A percentile compares a stretch with the other conserved stretches of the same genome.
Evolutionary conservation across 2,329 filamentous ascomycete genomes (phyloP).

Genomic region (Talaromyces funiculosus): DNA sequence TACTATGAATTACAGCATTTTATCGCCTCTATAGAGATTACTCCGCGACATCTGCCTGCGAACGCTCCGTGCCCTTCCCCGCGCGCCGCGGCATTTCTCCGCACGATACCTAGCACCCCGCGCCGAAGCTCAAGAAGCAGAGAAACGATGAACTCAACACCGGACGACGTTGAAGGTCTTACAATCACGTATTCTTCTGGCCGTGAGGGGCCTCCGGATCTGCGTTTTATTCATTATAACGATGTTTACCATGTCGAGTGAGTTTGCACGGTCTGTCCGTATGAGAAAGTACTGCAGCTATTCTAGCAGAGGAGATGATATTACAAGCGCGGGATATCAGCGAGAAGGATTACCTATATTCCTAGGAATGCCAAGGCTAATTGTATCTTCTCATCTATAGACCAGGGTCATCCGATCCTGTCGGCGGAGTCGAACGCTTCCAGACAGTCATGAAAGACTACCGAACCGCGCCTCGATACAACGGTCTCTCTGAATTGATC

Average conservation of each 20-base stretch:
- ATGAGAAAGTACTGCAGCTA: background rate
- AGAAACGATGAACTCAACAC: background rate
- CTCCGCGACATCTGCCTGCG: background rate
- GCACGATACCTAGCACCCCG: background rate
- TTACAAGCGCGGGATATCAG: background rate
- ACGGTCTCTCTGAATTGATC: slow-evolving; percentile 59
- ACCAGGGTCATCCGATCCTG: slow-evolving; percentile 66
- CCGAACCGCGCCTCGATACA: slow-evolving; percentile 54
- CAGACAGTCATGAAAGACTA: slow-evolving; percentile 74
- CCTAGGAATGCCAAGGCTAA: background rate
- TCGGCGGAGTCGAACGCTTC: slow-evolving; percentile 76
- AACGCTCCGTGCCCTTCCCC: background rate
- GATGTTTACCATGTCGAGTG: slow-evolving; percentile 87
- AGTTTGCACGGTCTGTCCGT: slow-evolving; percentile 7
- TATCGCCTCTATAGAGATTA: background rate
- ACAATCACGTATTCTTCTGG: slow-evolving; percentile 41
- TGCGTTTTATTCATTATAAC: slow-evolving; percentile 85
- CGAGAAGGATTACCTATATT: background rate
- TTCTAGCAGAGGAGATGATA: background rate
- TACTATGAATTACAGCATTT: background rate
- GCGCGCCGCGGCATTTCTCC: background rate
- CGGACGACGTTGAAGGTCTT: slow-evolving; percentile 27
- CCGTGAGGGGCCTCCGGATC: slow-evolving; percentile 53
- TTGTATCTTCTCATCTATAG: slow-evolving; percentile 19
- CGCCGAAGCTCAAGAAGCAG: background rate